Conservation (phyloP, 1,284 basidiomycete genomes). For the Pseudozyma sp. region DNA sequence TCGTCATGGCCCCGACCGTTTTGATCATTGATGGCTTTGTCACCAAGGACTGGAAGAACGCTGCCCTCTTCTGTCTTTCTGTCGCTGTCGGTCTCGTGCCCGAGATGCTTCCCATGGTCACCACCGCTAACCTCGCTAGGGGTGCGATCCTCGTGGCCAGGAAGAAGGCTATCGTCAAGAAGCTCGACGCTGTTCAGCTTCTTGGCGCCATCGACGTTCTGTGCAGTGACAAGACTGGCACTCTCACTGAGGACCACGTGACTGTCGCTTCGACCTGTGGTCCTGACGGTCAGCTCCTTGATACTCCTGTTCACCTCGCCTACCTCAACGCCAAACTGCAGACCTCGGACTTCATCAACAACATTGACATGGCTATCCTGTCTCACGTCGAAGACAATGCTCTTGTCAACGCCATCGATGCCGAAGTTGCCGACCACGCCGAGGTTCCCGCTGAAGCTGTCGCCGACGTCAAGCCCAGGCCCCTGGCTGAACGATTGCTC, state of each 20-base stretch:
- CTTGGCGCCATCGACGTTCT: slow-evolving; percentile 10
- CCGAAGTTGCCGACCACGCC: not conserved
- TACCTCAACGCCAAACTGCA: slow-evolving; percentile 13
- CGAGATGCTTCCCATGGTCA: slow-evolving; percentile 13
- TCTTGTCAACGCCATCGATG: slow-evolving; percentile 1
- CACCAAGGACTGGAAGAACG: slow-evolving; percentile 13
- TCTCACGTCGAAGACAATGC: not conserved
- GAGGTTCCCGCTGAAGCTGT: not conserved
- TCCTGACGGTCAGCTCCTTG: not conserved
- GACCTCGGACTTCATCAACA: slow-evolving; percentile 14
- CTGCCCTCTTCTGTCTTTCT: slow-evolving; percentile 10
- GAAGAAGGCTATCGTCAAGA: slow-evolving; percentile 15
- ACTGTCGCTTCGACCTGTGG: slow-evolving; percentile 7
- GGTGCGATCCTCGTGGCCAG: slow-evolving; percentile 6
- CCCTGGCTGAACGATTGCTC: not conserved
- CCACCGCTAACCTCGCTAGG: slow-evolving; percentile 9
- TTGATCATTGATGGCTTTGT: slow-evolving; percentile 11
- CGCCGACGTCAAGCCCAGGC: not conserved
- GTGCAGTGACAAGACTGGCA: slow-evolving; percentile 10
- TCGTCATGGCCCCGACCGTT: slow-evolving; percentile 12
- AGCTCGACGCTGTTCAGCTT: slow-evolving; percentile 10
- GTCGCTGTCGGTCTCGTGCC: slow-evolving; percentile 11
- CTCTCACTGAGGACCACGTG: slow-evolving; percentile 11
- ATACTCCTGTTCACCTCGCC: slow-evolving; percentile 5
- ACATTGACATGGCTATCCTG: slow-evolving; percentile 11